phyloP scores from a whole-genome alignment of 495 filamentous ascomycete genomes.

The Trichoderma erinaceum region DNA sequence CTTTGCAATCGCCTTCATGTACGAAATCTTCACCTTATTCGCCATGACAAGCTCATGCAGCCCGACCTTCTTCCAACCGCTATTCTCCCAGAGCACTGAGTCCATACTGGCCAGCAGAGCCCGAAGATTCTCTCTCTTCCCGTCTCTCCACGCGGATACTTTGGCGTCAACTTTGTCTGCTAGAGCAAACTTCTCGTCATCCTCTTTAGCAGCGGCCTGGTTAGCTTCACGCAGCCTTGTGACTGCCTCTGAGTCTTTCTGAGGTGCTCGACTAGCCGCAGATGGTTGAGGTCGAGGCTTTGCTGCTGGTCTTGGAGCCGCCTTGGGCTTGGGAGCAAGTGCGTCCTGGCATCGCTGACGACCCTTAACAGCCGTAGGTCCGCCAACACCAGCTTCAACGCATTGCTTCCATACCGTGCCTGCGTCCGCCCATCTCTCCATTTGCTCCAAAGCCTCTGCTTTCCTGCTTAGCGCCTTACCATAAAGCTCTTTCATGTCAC shows the following conservation, averaged over 20 bases:
- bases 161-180: constrained; percentile 74
- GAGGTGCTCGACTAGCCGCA: constrained; percentile 41
- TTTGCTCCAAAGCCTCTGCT: constrained; percentile 89
- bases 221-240: constrained; percentile 74
- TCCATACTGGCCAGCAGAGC: constrained; percentile 86
- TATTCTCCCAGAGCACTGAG: constrained; percentile 80
- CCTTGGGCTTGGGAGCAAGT: constrained; percentile 51
- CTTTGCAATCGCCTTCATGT: constrained; percentile 99
- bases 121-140: constrained; percentile 86
- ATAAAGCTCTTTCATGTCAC: constrained; percentile 88
- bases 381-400: constrained; percentile 78
- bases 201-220: constrained; percentile 70
- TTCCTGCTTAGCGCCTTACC: constrained; percentile 90
- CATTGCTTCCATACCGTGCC: constrained; percentile 71
- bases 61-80: constrained; percentile 94
- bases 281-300: constrained; percentile 39
- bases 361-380: constrained; percentile 73
- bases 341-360: constrained; percentile 89
- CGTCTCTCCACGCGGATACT: constrained; percentile 72
- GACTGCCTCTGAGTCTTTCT: constrained; percentile 58
- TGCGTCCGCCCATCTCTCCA: constrained; percentile 89
- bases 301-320: constrained; percentile 27
- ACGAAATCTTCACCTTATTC: constrained; percentile 89
- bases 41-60: constrained; percentile 87
- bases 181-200: constrained; percentile 88